Evolutionary conservation across 2,329 filamentous ascomycete genomes (phyloP), one percentile per base, ranked within the genome.

Genomic region (Furcasterigmium furcatum): DNA sequence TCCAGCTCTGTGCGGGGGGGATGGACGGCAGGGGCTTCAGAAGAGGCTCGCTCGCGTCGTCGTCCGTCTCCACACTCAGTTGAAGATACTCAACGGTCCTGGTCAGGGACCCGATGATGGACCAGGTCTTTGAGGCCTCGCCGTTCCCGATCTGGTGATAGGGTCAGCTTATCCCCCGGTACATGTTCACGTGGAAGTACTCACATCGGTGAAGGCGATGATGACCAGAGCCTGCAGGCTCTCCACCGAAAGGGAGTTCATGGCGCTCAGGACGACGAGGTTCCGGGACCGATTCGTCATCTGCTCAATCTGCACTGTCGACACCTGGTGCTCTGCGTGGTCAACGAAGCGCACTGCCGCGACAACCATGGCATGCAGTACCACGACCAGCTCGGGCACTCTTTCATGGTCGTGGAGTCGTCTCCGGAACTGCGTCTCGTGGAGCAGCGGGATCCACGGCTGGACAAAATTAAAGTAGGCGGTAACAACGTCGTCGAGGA

Each of bases 361-460:
- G 7, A 59, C 52, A 7, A 60, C 49, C 43, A 70, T 69, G 1
- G 67, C 63, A 48, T 69, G 62, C 9, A 70, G 50, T 2, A 70
- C 53, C 1, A 65, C 58, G 1, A 54, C 52, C 4, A 69, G 50
- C 9, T 55, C 54, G 1, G 51, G 48, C 6, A 56, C 51, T 16
- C 66, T 53, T 3, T 44, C 39, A 5, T 53, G 48, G 12, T 63
- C 52, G 13, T 52, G 44, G 2, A 67, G 43, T 3, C 57, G 53
- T n/a, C 46, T 45, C 1, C 59, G 53, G 32, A 66, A 65, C 3
- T 54, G 46, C 1, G 52, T 55, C 41, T 63, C 55, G 43, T 67
- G 65, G 7, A 69, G 43, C 13, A 70, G 65, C 1, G 65, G 65
- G 8, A 67, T 67, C 62, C 66, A 71, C 9, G 67, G 68, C 32